These are phyloP conservation scores for Haplosporangium sp. DNA, from an alignment of 371 early-diverging fungal genomes.

Conservation along the genomic window DNA sequence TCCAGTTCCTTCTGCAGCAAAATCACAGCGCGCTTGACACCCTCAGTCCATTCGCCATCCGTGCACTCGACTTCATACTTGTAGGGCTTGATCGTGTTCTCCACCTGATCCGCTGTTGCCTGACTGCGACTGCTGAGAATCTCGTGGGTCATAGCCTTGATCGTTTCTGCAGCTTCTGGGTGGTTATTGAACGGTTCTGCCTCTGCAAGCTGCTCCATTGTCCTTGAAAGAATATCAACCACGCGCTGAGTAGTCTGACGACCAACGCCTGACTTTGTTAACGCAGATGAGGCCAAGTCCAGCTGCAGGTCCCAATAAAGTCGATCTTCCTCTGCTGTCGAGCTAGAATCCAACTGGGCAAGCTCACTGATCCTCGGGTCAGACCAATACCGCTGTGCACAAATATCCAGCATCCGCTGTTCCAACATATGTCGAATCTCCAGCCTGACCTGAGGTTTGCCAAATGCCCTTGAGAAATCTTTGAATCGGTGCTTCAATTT, in stretches of 20 bases:
- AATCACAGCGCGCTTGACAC: conserved; percentile 77
- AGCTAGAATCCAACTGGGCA: conserved; percentile 65
- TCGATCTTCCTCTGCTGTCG: conserved; percentile 57
- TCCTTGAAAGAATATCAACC: conserved; percentile 85
- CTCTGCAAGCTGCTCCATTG: conserved; percentile 84
- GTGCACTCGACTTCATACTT: conserved; percentile 96
- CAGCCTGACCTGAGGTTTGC: conserved; percentile 89
- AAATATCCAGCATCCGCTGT: conserved; percentile 88
- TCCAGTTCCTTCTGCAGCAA: conserved; percentile 83
- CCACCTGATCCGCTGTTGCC: conserved; percentile 94
- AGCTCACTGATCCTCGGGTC: conserved; percentile 79
- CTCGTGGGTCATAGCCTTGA: conserved; percentile 85
- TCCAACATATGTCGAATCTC: conserved; percentile 92
- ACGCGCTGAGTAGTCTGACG: conserved; percentile 91
- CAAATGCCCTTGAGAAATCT: conserved; percentile 89
- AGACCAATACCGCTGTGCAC: conserved; percentile 92
- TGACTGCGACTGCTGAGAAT: conserved; percentile 88
- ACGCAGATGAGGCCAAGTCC: conserved; percentile 81
- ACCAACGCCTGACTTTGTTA: conserved; percentile 96
- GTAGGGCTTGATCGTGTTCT: conserved; percentile 98
- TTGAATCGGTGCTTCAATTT: conserved; percentile 92
- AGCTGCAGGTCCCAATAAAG: conserved; percentile 88
- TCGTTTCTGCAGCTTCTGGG: conserved; percentile 81
- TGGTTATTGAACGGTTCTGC: conserved; percentile 90
- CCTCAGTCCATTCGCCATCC: conserved; percentile 93